A percentile compares a stretch with the other conserved stretches of the same genome.
These are phyloP conservation scores for Arthrobotrys sphaeroides DNA, from an alignment of 2,329 filamentous ascomycete genomes.

Conservation along the genomic window DNA sequence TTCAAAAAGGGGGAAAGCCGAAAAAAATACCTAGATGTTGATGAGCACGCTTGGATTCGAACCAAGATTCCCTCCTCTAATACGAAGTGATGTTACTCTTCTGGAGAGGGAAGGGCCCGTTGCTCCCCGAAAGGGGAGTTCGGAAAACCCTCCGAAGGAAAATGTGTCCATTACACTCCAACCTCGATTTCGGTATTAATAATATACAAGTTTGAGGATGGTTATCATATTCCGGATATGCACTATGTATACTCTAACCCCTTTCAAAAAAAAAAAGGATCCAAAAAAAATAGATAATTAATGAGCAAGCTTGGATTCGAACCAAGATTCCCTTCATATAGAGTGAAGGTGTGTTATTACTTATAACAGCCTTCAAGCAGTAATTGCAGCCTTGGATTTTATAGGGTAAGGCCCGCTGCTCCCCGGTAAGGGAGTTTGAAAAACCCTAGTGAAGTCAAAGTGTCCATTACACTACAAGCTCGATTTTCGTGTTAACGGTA, in stretches of 20 bases:
- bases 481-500: constrained; percentile 15
- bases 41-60: constrained; percentile 53
- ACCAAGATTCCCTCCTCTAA: too few relatives aligned
- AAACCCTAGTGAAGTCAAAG: constrained; percentile 49
- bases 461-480: constrained; percentile 52
- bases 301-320: constrained; percentile 54
- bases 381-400: constrained; percentile 7
- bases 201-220: too few relatives aligned
- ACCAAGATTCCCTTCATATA: constrained; percentile 45
- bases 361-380: constrained; percentile 27
- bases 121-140: too few relatives aligned
- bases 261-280: background rate
- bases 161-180: too few relatives aligned
- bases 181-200: too few relatives aligned
- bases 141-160: too few relatives aligned
- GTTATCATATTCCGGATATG: too few relatives aligned
- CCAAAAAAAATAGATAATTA: constrained; percentile 20
- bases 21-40: constrained; percentile 13
- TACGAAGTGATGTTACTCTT: too few relatives aligned
- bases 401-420: constrained; percentile 39
- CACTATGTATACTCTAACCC: too few relatives aligned
- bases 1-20: background rate
- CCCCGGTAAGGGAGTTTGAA: constrained; percentile 9
- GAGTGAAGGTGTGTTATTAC: constrained; percentile 36
- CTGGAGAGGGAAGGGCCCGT: too few relatives aligned